Conservation (phyloP, 495 filamentous ascomycete species). For the Astrothelium subdiscretum region DNA sequence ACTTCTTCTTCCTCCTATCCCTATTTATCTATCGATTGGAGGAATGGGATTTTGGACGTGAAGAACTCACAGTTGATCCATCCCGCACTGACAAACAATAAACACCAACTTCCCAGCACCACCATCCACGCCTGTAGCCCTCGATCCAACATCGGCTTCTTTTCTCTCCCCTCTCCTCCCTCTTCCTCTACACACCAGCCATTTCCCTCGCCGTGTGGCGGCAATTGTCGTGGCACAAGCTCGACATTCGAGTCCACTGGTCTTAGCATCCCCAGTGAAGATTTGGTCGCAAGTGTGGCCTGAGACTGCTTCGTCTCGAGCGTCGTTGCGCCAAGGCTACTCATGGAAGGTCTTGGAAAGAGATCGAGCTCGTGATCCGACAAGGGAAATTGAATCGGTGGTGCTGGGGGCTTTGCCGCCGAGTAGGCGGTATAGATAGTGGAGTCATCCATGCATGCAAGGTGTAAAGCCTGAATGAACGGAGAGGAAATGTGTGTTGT, state of each 20-base stretch:
- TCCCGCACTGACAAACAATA: slow-evolving; percentile 54
- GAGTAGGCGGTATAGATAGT: neutral
- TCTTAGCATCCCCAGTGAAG: neutral
- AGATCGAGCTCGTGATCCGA: neutral
- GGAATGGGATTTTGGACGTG: slow-evolving; percentile 6
- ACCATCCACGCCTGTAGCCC: slow-evolving; percentile 47
- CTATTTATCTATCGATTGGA: neutral
- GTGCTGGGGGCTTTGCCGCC: neutral
- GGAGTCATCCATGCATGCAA: neutral
- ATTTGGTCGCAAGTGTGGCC: neutral
- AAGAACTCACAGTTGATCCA: slow-evolving; percentile 46
- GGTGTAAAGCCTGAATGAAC: neutral
- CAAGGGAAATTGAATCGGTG: neutral
- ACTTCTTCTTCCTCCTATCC: neutral
- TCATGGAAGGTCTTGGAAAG: neutral
- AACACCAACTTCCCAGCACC: slow-evolving; percentile 52
- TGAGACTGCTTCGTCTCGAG: neutral
- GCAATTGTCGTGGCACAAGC: neutral
- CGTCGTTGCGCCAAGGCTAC: neutral
- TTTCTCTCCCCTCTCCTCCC: neutral
- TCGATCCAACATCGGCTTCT: neutral
- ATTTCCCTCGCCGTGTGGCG: neutral
- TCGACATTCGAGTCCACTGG: neutral
- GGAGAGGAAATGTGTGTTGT: neutral
- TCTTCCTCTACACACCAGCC: neutral